These are phyloP conservation scores for Albatrellus ellisii DNA, from an alignment of 768 basidiomycete genomes.

Conservation along the genomic window DNA sequence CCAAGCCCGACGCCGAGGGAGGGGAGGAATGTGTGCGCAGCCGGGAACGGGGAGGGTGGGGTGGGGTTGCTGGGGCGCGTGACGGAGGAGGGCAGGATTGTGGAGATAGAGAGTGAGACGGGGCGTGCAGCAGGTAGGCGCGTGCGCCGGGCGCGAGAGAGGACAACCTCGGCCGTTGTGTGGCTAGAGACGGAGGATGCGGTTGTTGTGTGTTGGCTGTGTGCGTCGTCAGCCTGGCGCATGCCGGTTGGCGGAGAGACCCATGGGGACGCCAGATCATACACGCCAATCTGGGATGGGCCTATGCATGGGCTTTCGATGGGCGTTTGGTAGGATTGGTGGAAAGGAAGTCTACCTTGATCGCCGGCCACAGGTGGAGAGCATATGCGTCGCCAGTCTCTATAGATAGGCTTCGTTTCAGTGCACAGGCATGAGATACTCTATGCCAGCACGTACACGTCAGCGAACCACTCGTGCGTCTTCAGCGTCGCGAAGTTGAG, in stretches of 20 bases:
- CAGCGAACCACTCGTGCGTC: constrained; percentile 6
- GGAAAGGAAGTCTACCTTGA: no score
- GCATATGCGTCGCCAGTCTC: no score
- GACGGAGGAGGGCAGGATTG: not conserved
- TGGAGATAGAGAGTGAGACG: constrained; percentile 1
- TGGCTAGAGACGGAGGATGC: not conserved
- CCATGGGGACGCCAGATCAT: no score
- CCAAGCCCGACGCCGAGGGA: constrained; percentile 1
- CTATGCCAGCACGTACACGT: constrained; percentile 5
- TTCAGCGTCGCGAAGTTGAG: constrained; percentile 4
- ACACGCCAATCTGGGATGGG: no score
- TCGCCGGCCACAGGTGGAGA: no score
- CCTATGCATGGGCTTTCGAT: no score
- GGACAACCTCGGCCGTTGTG: not conserved
- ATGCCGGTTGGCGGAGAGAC: no score
- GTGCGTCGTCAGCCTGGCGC: not conserved
- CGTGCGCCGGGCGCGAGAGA: not conserved
- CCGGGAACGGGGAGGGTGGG: constrained; percentile 3
- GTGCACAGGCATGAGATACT: not conserved
- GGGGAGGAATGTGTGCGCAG: constrained; percentile 7
- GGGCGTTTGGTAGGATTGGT: no score
- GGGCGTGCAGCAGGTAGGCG: not conserved
- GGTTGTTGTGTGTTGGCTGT: not conserved
- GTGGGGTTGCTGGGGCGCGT: constrained; percentile 8
- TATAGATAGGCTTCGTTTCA: not conserved